Conservation (phyloP, 2,329 filamentous ascomycete species). For the Alternaria rosae region DNA sequence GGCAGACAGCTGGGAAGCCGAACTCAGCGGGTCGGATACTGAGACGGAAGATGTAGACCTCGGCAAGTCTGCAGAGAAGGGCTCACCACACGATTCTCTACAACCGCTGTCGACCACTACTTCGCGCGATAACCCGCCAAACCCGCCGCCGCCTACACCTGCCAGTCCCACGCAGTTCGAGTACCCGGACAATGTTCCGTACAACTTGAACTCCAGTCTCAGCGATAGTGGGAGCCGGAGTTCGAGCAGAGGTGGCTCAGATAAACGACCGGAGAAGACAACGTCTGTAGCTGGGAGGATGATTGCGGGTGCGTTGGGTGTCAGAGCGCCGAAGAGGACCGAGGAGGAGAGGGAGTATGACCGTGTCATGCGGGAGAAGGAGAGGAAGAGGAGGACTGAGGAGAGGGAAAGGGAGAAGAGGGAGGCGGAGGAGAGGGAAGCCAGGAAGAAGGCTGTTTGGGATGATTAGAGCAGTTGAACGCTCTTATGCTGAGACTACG, state of each 20-base stretch:
- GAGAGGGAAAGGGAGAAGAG: slow-evolving; percentile 72
- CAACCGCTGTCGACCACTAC: slow-evolving; percentile 28
- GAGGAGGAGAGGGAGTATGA: slow-evolving; percentile 92
- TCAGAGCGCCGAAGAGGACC: slow-evolving; percentile 80
- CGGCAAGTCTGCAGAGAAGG: neutral
- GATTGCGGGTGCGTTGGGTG: slow-evolving; percentile 87
- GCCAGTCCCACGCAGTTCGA: slow-evolving; percentile 46
- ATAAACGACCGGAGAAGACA: slow-evolving; percentile 81
- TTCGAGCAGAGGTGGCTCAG: slow-evolving; percentile 35
- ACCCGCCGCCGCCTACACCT: slow-evolving; percentile 47
- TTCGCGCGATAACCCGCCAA: slow-evolving; percentile 21
- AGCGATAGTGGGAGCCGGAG: slow-evolving; percentile 12
- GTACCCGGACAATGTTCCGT: slow-evolving; percentile 37
- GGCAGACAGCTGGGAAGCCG: slow-evolving; percentile 82
- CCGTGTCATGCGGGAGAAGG: slow-evolving; percentile 80
- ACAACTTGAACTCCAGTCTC: slow-evolving; percentile 8
- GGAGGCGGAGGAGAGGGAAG: slow-evolving; percentile 71
- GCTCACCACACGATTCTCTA: slow-evolving; percentile 18
- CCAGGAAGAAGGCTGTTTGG: slow-evolving; percentile 87
- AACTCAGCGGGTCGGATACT: slow-evolving; percentile 57
- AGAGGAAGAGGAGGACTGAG: slow-evolving; percentile 76
- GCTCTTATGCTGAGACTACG: neutral
- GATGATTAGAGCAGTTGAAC: slow-evolving; percentile 60
- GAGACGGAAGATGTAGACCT: slow-evolving; percentile 33
- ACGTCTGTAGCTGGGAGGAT: slow-evolving; percentile 88